Base-by-base conservation (phyloP, 2,329 filamentous ascomycete genomes). In the Calonectria crousiana region DNA sequence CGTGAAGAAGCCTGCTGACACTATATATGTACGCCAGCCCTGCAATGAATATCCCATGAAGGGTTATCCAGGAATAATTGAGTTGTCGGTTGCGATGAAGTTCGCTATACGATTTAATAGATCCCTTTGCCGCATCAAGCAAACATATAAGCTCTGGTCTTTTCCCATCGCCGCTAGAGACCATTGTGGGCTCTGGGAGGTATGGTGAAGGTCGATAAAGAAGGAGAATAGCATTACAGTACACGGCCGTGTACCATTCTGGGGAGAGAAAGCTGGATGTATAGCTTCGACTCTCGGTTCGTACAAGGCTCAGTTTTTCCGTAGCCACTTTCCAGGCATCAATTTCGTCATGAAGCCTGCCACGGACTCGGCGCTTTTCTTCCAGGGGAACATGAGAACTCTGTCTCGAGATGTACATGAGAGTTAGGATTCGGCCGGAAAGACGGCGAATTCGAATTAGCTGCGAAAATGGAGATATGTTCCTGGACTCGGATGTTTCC, bases 51-150 rank as follows among this genome's bases (percentile, higher is more conserved):
- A 73, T 30, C 1, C 71, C 71, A 26, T 73, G 71, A 6, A 73
- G 71, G 1, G 71, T 73, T 16, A 73, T 73, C 71, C 71, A 73
- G 5, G 71, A 73, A 32, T 73, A 73, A n/a, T 73, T 73, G 16
- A 73, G 44, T 11, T 62, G n/a, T 23, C 71, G 49, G 30, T 70
- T 73, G 6, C 36, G 71, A 26, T 73, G 71, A 1, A 73, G 60
- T 8, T 34, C 36, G 38, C 67, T 70, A 20, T 73, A 73, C 6
- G 71, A 67, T n/a, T 70, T 52, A 18, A 73, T 70, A 2, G 71
- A 70, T 8, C 49, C 16, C 28, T 44, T 52, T 14, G 71, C 67
- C 1, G 71, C 66, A 32, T 66, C 49, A 3, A 73, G n/a, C 14
- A 73, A n/a, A 5, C 38, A 18, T 2, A 62, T 38, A 6, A 73